Evolutionary conservation across 2,329 filamentous ascomycete genomes (phyloP), one percentile per base, ranked within the genome.

Genomic region (Aspergillus sp.): DNA sequence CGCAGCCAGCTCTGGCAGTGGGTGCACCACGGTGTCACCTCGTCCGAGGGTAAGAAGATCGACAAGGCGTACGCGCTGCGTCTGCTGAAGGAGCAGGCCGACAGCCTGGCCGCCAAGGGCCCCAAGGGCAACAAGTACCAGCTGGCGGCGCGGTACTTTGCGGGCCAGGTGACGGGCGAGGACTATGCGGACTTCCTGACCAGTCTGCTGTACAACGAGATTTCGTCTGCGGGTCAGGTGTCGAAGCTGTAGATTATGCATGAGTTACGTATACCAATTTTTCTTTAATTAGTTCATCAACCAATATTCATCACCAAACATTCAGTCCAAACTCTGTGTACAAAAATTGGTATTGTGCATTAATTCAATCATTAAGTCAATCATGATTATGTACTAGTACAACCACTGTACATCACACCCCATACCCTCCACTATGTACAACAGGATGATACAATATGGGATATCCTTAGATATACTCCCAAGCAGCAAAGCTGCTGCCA

Each of bases 1-100:
- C 87, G 94, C 65, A 90, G 85, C 62, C 94, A 99, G 80, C 82
- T 99, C 43, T 96, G 93, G 93, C 94, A 99, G 74, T 99, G 94
- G 94, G 85, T 88, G 58, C 86, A 82, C 67, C 85, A 88, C 70
- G 79, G 82, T 49, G 77, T 93, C 55, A 82, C 81, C 57, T 96
- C 92, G 6, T 83, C 87, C 41, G 91, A 96, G 69, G 93, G 93
- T 76, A 92, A 93, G 82, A 89, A 85, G 67, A 87, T 99, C 62
- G 92, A 96, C 77, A 97, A 97, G 81, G 84, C 85, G 32, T 97
- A 96, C 70, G 88, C 91, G 6, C 84, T 96, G 56, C 86, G 87
- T 76, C 80, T 97, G 52, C 84, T 97, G 63, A 86, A 89, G 72
- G 92, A 99, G 81, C 87, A 91, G 73, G 83, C 91, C 34, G 85